Evolutionary conservation across 768 basidiomycete genomes (phyloP).

Genomic region (Psilocybe azurescens): DNA sequence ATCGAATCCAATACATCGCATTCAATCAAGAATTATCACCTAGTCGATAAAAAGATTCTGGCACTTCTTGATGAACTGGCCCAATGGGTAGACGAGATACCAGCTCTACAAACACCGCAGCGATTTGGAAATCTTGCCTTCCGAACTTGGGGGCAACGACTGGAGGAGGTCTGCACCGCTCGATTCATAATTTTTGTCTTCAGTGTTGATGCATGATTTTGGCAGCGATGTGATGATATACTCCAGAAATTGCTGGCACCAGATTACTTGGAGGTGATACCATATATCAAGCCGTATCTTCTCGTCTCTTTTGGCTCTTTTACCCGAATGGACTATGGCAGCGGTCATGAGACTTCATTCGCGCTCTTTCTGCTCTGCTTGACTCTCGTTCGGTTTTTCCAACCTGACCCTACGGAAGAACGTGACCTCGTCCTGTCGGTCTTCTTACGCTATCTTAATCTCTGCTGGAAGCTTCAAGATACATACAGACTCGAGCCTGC

Average conservation of each 20-base stretch:
- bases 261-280: conserved; percentile 48
- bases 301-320: conserved; percentile 89
- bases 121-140: conserved; percentile 94
- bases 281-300: conserved; percentile 80
- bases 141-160: conserved; percentile 77
- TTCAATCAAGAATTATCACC: conserved; percentile 7
- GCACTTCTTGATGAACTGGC: conserved; percentile 69
- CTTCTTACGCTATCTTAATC: conserved; percentile 76
- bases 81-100: conserved; percentile 82
- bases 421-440: conserved; percentile 61
- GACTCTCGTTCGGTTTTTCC: conserved; percentile 69
- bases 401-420: conserved; percentile 65
- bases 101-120: conserved; percentile 74
- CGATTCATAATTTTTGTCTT: conserved; percentile 7
- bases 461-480: conserved; percentile 89
- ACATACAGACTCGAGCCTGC: conserved; percentile 93
- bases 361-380: conserved; percentile 77
- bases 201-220: conserved; percentile 15
- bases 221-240: conserved; percentile 59
- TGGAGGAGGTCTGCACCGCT: conserved; percentile 66
- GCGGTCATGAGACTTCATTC: conserved; percentile 94
- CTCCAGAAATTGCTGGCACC: conserved; percentile 54
- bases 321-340: conserved; percentile 93
- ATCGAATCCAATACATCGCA: background rate
- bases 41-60: conserved; percentile 49